These are phyloP conservation scores for Nakazawaea pomicola DNA, from an alignment of 805 yeast genomes.

Conservation along the genomic window DNA sequence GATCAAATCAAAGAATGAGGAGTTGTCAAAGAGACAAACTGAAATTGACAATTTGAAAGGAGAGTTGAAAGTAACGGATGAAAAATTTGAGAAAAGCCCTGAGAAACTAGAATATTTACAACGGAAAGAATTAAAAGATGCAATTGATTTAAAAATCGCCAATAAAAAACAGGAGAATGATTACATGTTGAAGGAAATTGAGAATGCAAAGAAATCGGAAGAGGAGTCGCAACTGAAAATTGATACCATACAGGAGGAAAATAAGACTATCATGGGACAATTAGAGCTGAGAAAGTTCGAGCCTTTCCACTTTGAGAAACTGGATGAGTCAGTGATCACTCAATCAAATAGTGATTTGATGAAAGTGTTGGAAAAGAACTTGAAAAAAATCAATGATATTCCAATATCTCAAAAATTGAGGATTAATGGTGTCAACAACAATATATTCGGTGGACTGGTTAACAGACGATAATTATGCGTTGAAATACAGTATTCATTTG, in stretches of 20 bases:
- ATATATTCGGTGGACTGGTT: constrained; percentile 1
- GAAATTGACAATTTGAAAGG: constrained; percentile 17
- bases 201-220: constrained; percentile 46
- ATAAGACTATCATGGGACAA: neutral
- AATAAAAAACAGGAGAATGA: constrained; percentile 45
- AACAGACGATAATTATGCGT: neutral
- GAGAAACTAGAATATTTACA: constrained; percentile 38
- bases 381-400: constrained; percentile 11
- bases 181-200: constrained; percentile 58
- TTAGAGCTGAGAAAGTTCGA: neutral
- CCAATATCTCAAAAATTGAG: constrained; percentile 13
- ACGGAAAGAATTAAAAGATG: constrained; percentile 38
- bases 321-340: neutral
- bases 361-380: constrained; percentile 9
- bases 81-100: constrained; percentile 22
- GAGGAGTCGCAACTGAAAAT: constrained; percentile 32
- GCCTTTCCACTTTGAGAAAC: neutral
- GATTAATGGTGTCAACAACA: constrained; percentile 11
- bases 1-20: constrained; percentile 25
- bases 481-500: neutral
- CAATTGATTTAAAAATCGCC: constrained; percentile 41
- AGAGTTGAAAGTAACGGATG: constrained; percentile 23
- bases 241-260: neutral
- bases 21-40: constrained; percentile 20
- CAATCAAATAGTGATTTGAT: constrained; percentile 7